A percentile compares a stretch with the other conserved stretches of the same genome.
Conservation (phyloP, 306 rosid species). For the Carpinus viminea region DNA sequence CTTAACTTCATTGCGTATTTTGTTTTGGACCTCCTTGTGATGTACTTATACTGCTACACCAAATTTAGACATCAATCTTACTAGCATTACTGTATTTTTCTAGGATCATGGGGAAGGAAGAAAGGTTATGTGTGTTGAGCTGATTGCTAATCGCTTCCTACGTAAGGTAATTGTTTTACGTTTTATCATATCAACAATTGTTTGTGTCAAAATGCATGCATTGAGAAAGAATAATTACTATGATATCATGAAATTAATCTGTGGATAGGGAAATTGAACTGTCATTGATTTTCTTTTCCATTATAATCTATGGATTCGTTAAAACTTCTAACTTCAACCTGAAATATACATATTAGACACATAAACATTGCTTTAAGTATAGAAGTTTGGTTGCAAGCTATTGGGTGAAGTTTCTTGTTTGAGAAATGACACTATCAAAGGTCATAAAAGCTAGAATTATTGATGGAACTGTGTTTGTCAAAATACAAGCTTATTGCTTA, state of each 20-base stretch:
- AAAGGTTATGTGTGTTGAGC: conserved; percentile 79
- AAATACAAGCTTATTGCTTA: no score
- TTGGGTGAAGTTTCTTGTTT: background rate
- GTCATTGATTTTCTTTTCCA: background rate
- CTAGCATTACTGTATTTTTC: conserved; percentile 19
- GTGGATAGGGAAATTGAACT: background rate
- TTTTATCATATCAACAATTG: conserved; percentile 17
- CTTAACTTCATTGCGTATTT: background rate
- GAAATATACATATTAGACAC: background rate
- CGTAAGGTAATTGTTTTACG: conserved; percentile 60
- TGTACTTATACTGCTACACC: background rate
- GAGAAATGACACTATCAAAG: background rate
- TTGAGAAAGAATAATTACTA: background rate
- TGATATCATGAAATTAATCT: background rate
- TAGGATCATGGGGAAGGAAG: conserved; percentile 65
- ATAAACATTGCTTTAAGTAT: background rate
- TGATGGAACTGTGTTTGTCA: no score
- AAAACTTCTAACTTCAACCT: background rate
- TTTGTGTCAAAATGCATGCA: background rate
- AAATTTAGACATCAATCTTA: background rate
- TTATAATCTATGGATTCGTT: background rate
- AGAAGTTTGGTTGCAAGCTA: background rate
- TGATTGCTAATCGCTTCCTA: conserved; percentile 93
- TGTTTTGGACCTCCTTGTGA: background rate
- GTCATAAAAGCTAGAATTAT: background rate